Evolutionary conservation across 768 basidiomycete species (phyloP).

Genomic region (Rhodosporidiobolus sp.): DNA sequence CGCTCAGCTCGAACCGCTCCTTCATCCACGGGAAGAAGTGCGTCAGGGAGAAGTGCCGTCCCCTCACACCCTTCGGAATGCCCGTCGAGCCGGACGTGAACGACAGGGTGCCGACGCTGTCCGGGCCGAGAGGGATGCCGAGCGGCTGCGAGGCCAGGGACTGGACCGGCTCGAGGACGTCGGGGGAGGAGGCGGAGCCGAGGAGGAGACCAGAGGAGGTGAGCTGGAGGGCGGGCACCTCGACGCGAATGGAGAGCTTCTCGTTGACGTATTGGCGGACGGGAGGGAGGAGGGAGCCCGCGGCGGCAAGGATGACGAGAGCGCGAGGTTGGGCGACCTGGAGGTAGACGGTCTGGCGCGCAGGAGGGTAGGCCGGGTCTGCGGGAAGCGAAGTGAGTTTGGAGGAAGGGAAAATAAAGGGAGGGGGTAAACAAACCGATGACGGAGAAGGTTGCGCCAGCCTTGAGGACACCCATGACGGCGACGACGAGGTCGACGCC

Average conservation of each 20-base stretch:
- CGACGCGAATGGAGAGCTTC: slow-evolving; percentile 79
- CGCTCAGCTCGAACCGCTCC: slow-evolving; percentile 69
- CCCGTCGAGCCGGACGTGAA: slow-evolving; percentile 98
- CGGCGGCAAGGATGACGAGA: slow-evolving; percentile 83
- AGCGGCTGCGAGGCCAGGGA: slow-evolving; percentile 68
- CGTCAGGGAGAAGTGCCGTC: slow-evolving; percentile 90
- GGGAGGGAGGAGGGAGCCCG: slow-evolving; percentile 71
- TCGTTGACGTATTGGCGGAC: slow-evolving; percentile 77
- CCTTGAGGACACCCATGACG: slow-evolving; percentile 93
- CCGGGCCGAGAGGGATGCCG: slow-evolving; percentile 82
- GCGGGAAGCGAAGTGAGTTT: slow-evolving; percentile 1
- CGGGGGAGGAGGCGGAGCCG: slow-evolving; percentile 59
- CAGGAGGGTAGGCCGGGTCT: slow-evolving; percentile 97
- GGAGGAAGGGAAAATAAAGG: slow-evolving; percentile 8
- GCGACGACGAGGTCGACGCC: slow-evolving; percentile 95
- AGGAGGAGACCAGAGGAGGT: slow-evolving; percentile 61
- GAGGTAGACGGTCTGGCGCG: slow-evolving; percentile 87
- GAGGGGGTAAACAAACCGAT: slow-evolving; percentile 62
- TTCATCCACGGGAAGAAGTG: slow-evolving; percentile 99
- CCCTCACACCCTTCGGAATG: slow-evolving; percentile 95
- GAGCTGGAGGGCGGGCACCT: slow-evolving; percentile 84
- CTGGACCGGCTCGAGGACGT: slow-evolving; percentile 60
- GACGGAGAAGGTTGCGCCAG: slow-evolving; percentile 93
- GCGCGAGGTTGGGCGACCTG: slow-evolving; percentile 88
- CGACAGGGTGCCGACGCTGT: slow-evolving; percentile 86